Percentiles rank a stretch among this genome's conserved stretches.
Evolutionary conservation across 106 monocot genomes (phyloP).

Genomic region (Apostasia ramifera): DNA sequence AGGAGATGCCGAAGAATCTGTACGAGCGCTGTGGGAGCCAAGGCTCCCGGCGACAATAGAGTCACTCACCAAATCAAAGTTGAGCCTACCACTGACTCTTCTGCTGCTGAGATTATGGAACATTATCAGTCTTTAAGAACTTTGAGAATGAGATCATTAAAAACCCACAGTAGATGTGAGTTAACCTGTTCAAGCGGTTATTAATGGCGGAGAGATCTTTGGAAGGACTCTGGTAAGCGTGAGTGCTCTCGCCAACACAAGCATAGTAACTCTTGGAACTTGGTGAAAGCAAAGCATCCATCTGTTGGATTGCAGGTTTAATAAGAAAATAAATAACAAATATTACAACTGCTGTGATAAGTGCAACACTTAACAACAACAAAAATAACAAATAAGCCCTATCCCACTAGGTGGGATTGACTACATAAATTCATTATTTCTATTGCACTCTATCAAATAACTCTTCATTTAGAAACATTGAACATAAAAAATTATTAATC

Average conservation of each 20-base stretch:
- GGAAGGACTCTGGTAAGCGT: conserved; percentile 95
- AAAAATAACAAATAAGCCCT: no score
- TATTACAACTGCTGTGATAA: neutral
- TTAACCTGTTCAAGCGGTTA: conserved; percentile 69
- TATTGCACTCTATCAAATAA: no score
- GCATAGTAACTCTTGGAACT: conserved; percentile 98
- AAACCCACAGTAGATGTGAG: no score
- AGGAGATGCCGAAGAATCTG: conserved; percentile 16
- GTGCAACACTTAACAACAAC: no score
- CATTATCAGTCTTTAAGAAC: neutral
- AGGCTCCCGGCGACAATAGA: conserved; percentile 70
- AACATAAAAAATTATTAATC: no score
- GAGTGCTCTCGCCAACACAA: conserved; percentile 92
- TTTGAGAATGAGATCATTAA: no score
- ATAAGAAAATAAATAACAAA: neutral
- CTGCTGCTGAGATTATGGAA: conserved; percentile 33
- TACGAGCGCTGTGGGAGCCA: conserved; percentile 40
- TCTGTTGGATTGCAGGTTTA: conserved; percentile 24
- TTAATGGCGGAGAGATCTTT: conserved; percentile 89
- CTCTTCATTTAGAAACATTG: no score
- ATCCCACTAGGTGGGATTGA: no score
- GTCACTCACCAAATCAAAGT: conserved; percentile 76
- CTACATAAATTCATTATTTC: no score
- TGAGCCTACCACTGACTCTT: conserved; percentile 56
- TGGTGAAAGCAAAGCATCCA: conserved; percentile 80